Evolutionary conservation across 2,329 filamentous ascomycete genomes (phyloP), one percentile per base, ranked within the genome.

Genomic region (Botrytis hyacinthi): DNA sequence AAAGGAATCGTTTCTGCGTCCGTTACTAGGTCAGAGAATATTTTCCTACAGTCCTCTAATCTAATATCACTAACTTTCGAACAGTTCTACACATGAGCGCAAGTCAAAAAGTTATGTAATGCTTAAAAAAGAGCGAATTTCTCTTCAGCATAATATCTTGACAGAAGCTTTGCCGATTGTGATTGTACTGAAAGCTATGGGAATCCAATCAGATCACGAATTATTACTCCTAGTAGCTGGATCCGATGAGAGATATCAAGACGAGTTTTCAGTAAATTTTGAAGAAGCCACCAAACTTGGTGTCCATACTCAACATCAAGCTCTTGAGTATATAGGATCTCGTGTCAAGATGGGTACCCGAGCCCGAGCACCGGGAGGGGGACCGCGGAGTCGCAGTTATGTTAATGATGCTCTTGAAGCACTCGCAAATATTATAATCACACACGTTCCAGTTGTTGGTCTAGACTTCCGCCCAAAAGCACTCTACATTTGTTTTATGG

Each of bases 71-170:
- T 79, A 48, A 79, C 29, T 32, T 42, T 26, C 18, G 66, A 26
- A 40, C 73, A 97, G 95, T 89, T 98, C 96, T 44, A 98, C 97
- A 1, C 94, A 98, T 82, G 96, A 98, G 82, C 90, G 97, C 79
- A 98, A 98, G 83, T 98, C 96, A 18, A 99, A 99, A 85, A 98
- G 94, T 72, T 98, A 98, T 79, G 94, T 99, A 70, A 89, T 95
- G 22, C 85, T 97, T 71, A 98, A 98, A 84, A 98, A 98, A 82
- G 95, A 97, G 72, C 89, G 92, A 69, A 93, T 99, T 74, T 91
- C 92, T 74, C 87, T 99, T 62, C 92, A 93, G 76, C 96, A 99
- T 84, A 99, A 99, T 82, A 94, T 97, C 62, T 85, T 99, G 12
- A 92, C 91, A 67, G 96, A 99, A 81, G 92, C 96, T 74, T 90